phyloP scores from a whole-genome alignment of 2,329 filamentous ascomycete genomes.

The Sphaerulina populicola region DNA sequence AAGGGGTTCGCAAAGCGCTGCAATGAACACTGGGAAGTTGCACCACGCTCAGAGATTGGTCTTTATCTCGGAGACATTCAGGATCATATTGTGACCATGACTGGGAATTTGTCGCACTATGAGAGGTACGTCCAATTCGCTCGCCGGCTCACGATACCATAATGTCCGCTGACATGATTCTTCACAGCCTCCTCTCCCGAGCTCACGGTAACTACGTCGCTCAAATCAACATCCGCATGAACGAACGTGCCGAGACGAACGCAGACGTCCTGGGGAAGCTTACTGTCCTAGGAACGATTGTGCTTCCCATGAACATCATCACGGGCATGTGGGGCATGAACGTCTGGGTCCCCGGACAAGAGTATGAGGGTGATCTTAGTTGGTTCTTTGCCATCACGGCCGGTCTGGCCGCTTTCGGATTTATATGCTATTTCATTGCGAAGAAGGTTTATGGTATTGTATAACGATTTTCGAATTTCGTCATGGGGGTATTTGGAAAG shows the following conservation, averaged over 20 bases:
- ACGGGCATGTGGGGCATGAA: conserved; percentile 99
- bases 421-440: conserved; percentile 70
- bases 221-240: conserved; percentile 98
- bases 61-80: conserved; percentile 96
- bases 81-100: conserved; percentile 99
- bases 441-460: conserved; percentile 79
- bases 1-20: conserved; percentile 98
- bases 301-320: conserved; percentile 97
- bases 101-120: conserved; percentile 87
- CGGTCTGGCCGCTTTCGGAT: conserved; percentile 68
- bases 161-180: conserved; percentile 16
- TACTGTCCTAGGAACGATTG: conserved; percentile 92
- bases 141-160: background rate
- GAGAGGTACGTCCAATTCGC: conserved; percentile 63
- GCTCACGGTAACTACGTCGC: conserved; percentile 97
- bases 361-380: conserved; percentile 44
- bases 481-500: no score
- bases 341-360: conserved; percentile 72
- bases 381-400: conserved; percentile 60
- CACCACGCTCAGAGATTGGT: conserved; percentile 91
- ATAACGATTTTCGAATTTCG: conserved; percentile 29
- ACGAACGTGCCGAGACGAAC: conserved; percentile 91
- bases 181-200: conserved; percentile 67
- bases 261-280: conserved; percentile 90
- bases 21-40: conserved; percentile 96